A percentile compares a stretch with the other conserved stretches of the same genome.
These are phyloP conservation scores for Elsinoe arachidis DNA, from an alignment of 2,329 filamentous ascomycete species.

Conservation along the genomic window DNA sequence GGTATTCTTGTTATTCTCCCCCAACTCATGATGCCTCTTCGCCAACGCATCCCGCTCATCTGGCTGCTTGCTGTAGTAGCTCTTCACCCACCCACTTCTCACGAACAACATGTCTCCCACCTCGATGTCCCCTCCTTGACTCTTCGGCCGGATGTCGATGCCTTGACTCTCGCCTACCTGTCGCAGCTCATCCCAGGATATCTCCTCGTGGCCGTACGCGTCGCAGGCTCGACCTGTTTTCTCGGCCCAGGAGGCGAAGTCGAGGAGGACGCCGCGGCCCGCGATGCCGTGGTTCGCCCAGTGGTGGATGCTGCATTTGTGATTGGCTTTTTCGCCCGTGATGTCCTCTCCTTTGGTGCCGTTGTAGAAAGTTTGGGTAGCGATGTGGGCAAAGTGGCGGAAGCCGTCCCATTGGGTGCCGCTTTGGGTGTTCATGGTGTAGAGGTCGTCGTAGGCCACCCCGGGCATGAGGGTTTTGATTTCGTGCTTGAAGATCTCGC, in stretches of 20 bases:
- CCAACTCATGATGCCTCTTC: constrained; percentile 38
- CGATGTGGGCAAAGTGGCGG: constrained; percentile 35
- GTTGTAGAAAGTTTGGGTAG: constrained; percentile 35
- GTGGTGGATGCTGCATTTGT: constrained; percentile 38
- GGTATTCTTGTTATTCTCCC: constrained; percentile 31
- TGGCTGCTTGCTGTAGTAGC: constrained; percentile 46
- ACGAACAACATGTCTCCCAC: constrained; percentile 53
- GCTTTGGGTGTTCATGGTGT: constrained; percentile 41
- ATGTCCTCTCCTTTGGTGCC: constrained; percentile 35
- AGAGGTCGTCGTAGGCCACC: constrained; percentile 35
- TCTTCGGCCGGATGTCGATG: constrained; percentile 50
- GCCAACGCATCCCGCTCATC: constrained; percentile 29
- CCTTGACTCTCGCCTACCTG: constrained; percentile 51
- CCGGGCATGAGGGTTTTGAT: constrained; percentile 38
- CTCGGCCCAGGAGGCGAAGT: constrained; percentile 35
- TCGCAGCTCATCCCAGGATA: constrained; percentile 42
- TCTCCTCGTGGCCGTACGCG: constrained; percentile 34
- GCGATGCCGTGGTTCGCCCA: constrained; percentile 38
- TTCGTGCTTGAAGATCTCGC: constrained; percentile 46
- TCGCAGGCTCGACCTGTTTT: constrained; percentile 36
- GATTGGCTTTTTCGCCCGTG: constrained; percentile 31
- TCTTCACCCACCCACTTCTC: constrained; percentile 54
- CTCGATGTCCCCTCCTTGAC: constrained; percentile 47
- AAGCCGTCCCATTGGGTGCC: constrained; percentile 41
- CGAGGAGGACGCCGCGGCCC: constrained; percentile 36